Conservation (phyloP, 2,329 filamentous ascomycete species). For the Ascochyta clinopodiicola region DNA sequence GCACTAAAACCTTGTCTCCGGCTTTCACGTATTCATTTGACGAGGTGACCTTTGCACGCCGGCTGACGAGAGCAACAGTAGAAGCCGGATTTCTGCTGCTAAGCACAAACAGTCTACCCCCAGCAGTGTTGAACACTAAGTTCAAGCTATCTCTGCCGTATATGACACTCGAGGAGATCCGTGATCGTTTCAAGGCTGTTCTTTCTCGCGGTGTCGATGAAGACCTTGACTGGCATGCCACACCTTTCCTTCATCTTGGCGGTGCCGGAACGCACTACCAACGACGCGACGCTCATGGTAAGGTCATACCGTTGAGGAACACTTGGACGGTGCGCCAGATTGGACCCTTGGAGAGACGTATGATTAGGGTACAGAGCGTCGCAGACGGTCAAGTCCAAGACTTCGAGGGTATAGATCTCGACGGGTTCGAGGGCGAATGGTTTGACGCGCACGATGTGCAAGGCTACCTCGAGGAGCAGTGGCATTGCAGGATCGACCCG, state of each 20-base stretch:
- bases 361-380: constrained; percentile 24
- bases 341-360: constrained; percentile 42
- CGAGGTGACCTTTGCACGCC: constrained; percentile 73
- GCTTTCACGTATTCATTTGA: constrained; percentile 66
- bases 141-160: constrained; percentile 76
- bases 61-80: constrained; percentile 69
- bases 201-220: constrained; percentile 52
- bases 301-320: constrained; percentile 39
- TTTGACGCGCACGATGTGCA: constrained; percentile 80
- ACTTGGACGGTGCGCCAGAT: constrained; percentile 42
- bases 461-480: constrained; percentile 67
- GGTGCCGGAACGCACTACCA: constrained; percentile 72
- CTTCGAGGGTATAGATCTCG: constrained; percentile 55
- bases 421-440: constrained; percentile 75
- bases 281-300: constrained; percentile 47
- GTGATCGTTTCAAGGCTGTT: constrained; percentile 48
- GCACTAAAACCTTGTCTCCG: constrained; percentile 32
- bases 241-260: constrained; percentile 70
- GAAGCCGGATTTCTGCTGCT: constrained; percentile 70
- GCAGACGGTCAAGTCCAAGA: constrained; percentile 31
- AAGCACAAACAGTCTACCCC: constrained; percentile 49
- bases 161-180: constrained; percentile 50
- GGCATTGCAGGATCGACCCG: constrained; percentile 68
- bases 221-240: constrained; percentile 64
- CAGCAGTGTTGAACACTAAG: constrained; percentile 52